phyloP scores from a whole-genome alignment of 2,329 filamentous ascomycete species.

The Thielaviopsis punctulata region DNA sequence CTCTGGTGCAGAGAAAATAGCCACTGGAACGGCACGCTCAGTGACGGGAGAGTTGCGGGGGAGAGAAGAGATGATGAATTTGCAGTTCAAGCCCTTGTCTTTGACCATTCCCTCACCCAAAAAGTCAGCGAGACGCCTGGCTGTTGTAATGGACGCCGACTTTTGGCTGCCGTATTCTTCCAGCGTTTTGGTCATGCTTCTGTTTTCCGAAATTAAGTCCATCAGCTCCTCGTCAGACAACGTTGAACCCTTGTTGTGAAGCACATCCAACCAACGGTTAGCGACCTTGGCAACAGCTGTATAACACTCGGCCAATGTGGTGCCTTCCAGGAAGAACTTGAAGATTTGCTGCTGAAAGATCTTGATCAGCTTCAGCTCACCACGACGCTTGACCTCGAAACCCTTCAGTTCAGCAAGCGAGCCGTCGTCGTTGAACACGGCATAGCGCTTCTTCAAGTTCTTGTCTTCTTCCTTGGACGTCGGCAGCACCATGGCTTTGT shows the following conservation, averaged over 20 bases:
- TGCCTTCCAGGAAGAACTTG: constrained; percentile 94
- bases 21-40: constrained; percentile 82
- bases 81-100: constrained; percentile 97
- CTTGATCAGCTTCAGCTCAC: constrained; percentile 97
- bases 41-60: constrained; percentile 85
- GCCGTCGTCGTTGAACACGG: constrained; percentile 96
- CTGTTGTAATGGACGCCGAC: constrained; percentile 97
- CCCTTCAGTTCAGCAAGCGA: constrained; percentile 90
- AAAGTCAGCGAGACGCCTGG: constrained; percentile 86
- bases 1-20: constrained; percentile 90
- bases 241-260: constrained; percentile 74
- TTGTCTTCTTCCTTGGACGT: constrained; percentile 99
- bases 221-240: constrained; percentile 94
- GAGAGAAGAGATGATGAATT: constrained; percentile 88
- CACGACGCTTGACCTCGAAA: constrained; percentile 92
- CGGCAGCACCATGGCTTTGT: constrained; percentile 91
- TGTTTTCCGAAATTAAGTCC: constrained; percentile 98
- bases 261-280: constrained; percentile 89
- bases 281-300: constrained; percentile 82
- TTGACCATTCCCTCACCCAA: constrained; percentile 97
- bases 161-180: constrained; percentile 94
- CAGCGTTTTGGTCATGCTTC: constrained; percentile 91
- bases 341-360: constrained; percentile 99
- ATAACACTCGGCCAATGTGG: constrained; percentile 78
- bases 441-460: constrained; percentile 97